These are phyloP conservation scores for Colletotrichum euphorbiae DNA, from an alignment of 2,329 filamentous ascomycete genomes.

Conservation along the genomic window DNA sequence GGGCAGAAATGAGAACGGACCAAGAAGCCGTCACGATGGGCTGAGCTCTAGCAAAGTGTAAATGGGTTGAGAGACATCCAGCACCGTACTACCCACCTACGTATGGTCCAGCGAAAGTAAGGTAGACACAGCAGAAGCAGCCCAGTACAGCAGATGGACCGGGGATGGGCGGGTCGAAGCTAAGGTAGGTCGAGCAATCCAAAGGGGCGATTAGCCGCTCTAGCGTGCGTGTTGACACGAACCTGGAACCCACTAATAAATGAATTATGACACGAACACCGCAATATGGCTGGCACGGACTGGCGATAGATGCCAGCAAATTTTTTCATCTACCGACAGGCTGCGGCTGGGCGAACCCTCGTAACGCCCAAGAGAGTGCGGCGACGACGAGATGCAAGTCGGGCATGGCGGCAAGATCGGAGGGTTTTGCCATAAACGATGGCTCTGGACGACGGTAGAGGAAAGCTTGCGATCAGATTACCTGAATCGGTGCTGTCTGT, in stretches of 20 bases:
- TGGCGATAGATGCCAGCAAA: slow-evolving; percentile 14
- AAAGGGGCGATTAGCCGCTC: slow-evolving; percentile 21
- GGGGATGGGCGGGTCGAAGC: slow-evolving; percentile 21
- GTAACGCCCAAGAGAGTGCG: not conserved
- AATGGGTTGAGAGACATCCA: not conserved
- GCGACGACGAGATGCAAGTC: not conserved
- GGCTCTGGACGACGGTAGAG: not conserved
- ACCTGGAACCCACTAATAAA: slow-evolving; percentile 28
- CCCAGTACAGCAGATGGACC: not conserved
- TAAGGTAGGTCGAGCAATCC: slow-evolving; percentile 16
- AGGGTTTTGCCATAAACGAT: not conserved
- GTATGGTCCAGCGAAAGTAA: too few relatives aligned
- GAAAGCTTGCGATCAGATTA: not conserved
- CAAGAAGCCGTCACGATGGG: not conserved
- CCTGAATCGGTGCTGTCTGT: slow-evolving; percentile 7
- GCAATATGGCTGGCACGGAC: slow-evolving; percentile 8
- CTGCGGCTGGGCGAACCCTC: slow-evolving; percentile 9
- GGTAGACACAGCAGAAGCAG: not conserved
- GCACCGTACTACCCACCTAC: too few relatives aligned
- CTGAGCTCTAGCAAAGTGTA: slow-evolving; percentile 15
- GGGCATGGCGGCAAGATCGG: slow-evolving; percentile 20
- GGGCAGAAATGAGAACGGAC: not conserved
- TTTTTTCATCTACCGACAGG: slow-evolving; percentile 14
- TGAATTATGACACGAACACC: slow-evolving; percentile 32
- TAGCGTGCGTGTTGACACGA: slow-evolving; percentile 26